Evolutionary conservation across 495 filamentous ascomycete genomes (phyloP).

Genomic region (Entonaema liquescens): DNA sequence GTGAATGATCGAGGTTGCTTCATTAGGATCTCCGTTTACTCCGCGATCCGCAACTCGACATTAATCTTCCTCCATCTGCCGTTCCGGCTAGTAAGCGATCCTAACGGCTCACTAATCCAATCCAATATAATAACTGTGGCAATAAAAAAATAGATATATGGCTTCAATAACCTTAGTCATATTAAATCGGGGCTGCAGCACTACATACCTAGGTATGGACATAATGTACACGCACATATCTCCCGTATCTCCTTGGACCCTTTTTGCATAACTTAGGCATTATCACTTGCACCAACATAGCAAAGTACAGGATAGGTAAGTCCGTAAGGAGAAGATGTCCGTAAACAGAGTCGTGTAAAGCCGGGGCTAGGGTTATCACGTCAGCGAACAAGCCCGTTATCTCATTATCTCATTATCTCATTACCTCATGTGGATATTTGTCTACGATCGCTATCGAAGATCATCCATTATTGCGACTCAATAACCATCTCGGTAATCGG

Average conservation of each 20-base stretch:
- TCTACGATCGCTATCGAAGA: not conserved
- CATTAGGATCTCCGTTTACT: constrained; percentile 14
- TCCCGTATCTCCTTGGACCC: constrained; percentile 12
- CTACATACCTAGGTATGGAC: not conserved
- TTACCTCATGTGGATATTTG: not conserved
- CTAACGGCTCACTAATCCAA: not conserved
- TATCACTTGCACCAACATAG: not conserved
- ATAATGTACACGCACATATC: constrained; percentile 3
- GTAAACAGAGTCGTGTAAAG: not conserved
- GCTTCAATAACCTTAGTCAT: not conserved
- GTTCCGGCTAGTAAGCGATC: not conserved
- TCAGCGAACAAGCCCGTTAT: not conserved
- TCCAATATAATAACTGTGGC: not conserved
- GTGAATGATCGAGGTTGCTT: too few relatives aligned
- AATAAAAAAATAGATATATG: not conserved
- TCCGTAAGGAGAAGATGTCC: not conserved
- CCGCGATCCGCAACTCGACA: not conserved
- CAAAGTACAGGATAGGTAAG: not conserved
- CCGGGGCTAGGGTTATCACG: not conserved
- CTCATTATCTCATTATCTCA: too few relatives aligned
- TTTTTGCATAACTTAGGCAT: constrained; percentile 9
- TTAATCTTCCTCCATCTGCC: not conserved
- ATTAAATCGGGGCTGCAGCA: not conserved
- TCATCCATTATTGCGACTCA: not conserved
- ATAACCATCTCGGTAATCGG: not conserved